Evolutionary conservation across 257 asterid species (phyloP).

Genomic region (Coffea eugenioides): DNA sequence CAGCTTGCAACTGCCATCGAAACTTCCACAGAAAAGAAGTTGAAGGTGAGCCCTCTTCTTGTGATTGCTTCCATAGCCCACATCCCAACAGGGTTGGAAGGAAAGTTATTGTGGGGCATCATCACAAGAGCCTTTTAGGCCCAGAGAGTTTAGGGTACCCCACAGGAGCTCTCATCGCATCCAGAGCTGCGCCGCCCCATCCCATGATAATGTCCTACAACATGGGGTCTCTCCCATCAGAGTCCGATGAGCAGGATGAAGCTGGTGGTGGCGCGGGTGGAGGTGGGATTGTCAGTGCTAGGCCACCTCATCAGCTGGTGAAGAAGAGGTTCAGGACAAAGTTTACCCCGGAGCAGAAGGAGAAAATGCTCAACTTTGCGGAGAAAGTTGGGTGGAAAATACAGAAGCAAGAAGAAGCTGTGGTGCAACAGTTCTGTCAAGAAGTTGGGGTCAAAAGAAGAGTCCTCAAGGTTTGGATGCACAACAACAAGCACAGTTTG

Average conservation of each 20-base stretch:
- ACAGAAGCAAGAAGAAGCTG: conserved; percentile 74
- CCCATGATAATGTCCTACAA: conserved; percentile 69
- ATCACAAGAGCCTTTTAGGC: conserved; percentile 27
- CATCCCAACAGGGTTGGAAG: conserved; percentile 38
- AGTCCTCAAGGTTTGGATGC: conserved; percentile 94
- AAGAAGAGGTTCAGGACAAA: conserved; percentile 86
- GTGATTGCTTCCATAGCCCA: conserved; percentile 25
- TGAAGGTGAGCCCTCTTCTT: conserved; percentile 51
- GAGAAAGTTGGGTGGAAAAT: conserved; percentile 93
- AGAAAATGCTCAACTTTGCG: conserved; percentile 77
- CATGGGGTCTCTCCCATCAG: conserved; percentile 43
- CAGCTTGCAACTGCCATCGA: conserved; percentile 86
- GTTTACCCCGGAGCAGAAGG: conserved; percentile 80
- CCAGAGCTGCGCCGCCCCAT: conserved; percentile 43
- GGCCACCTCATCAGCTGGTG: conserved; percentile 36
- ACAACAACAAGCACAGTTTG: conserved; percentile 72
- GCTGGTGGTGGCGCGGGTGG: conserved; percentile 36
- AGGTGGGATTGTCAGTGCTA: conserved; percentile 19
- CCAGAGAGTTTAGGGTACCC: conserved; percentile 34
- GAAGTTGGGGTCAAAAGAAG: conserved; percentile 77
- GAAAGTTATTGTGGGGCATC: conserved; percentile 50
- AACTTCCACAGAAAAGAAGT: conserved; percentile 82
- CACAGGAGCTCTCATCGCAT: conserved; percentile 22
- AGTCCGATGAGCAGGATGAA: conserved; percentile 61
- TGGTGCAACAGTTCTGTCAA: conserved; percentile 80